Evolutionary conservation across 2,329 filamentous ascomycete species (phyloP), one percentile per base, ranked within the genome.

Genomic region (Verticillium isaacii): DNA sequence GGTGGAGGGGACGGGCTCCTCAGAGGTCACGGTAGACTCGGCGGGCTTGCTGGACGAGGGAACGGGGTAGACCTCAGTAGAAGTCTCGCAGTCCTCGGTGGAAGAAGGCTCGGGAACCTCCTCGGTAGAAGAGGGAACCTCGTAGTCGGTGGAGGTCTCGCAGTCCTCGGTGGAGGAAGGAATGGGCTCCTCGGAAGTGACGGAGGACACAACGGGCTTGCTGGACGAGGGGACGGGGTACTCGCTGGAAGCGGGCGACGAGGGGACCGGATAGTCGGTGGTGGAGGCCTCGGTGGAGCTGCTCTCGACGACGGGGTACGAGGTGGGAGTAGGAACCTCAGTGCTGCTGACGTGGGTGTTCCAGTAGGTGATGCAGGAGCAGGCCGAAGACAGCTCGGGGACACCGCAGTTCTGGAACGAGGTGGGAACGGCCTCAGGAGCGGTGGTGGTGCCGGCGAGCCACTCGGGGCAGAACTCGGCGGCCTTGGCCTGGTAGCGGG

Each of bases 361-460:
- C 58, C 58, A 60, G 68, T 75, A 75, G 62, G 70, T 69, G 67
- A 75, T 68, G 68, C 73, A 76, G 6, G 73, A 75, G 71, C 74
- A 76, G 58, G 72, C 73, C 57, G 74, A 76, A 66, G 66, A 69
- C 60, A 70, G 64, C 11, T 58, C 59, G 0, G 29, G 15, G 32
- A 61, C 62, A 36, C 58, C 58, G 64, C 74, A 75, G 68, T 71
- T 70, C 61, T 36, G 41, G 65, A 68, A 75, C 55, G 72, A 65
- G 17, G 68, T 64, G n/a, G 73, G 73, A 57, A 75, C 69, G 52
- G 64, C 63, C 5, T 62, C 56, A 52, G 66, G 54, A 57, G 66
- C 68, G 32, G 69, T 73, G 23, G 65, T 71, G 61, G 66, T 69
- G 32, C 65, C 67, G 34, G 69, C 59, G 50, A 77, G 69, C 63